Percentiles rank a stretch among this genome's conserved stretches.
These are phyloP conservation scores for Eucalyptus polyanthemos DNA, from an alignment of 345 rosid species.

Conservation along the genomic window DNA sequence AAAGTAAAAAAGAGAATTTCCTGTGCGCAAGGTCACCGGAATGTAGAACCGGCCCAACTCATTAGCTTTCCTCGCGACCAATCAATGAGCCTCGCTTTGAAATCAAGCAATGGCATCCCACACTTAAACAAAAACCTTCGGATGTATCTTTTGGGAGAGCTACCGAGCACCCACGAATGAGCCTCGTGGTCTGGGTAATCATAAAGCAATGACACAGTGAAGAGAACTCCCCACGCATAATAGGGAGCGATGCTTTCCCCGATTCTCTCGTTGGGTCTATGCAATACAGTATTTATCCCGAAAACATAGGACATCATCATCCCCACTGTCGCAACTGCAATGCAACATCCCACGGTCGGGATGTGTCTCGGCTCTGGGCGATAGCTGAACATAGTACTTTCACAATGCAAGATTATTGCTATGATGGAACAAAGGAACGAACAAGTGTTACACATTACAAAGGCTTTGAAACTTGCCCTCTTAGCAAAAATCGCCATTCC, in stretches of 20 bases:
- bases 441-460: not conserved
- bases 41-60: not conserved
- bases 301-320: not conserved
- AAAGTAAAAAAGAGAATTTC: not conserved
- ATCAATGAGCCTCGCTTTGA: too few species aligned
- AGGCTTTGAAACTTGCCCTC: not conserved
- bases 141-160: too few species aligned
- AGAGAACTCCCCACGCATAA: too few species aligned
- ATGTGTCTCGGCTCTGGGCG: not conserved
- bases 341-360: accelerated
- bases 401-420: not conserved
- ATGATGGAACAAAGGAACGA: not conserved
- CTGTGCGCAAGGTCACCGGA: not conserved
- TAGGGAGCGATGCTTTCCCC: too few species aligned
- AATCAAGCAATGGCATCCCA: too few species aligned
- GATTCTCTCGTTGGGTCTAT: not conserved
- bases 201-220: too few species aligned
- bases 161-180: too few species aligned
- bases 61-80: not conserved
- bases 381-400: too few species aligned
- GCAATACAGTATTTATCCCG: not conserved
- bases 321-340: not conserved
- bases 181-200: too few species aligned
- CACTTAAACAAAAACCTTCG: too few species aligned
- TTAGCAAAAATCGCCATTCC: not conserved